Percentiles rank a stretch among this genome's conserved stretches.
Conservation (phyloP, 257 asterid species). For the Rauvolfia tetraphylla region DNA sequence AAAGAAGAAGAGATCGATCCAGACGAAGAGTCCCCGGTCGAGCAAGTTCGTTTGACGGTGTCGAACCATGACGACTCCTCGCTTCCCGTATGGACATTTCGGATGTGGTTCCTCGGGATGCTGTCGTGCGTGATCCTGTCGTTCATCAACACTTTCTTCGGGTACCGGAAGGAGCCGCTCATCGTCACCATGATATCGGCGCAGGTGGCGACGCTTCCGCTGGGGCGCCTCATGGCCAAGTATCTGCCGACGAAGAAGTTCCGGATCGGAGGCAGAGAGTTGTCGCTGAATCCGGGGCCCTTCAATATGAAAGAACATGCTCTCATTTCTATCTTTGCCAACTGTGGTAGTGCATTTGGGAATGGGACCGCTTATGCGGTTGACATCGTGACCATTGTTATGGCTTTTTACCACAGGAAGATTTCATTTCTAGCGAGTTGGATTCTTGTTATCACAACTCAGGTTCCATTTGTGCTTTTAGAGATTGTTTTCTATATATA, state of each 20-base stretch:
- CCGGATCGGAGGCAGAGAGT: background rate
- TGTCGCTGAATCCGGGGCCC: conserved; percentile 12
- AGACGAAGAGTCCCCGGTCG: conserved; percentile 4
- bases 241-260: background rate
- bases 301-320: conserved; percentile 12
- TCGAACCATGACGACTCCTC: background rate
- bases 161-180: conserved; percentile 3
- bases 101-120: conserved; percentile 11
- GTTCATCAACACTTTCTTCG: conserved; percentile 1
- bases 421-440: conserved; percentile 7
- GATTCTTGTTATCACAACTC: conserved; percentile 12
- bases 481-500: no score
- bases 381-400: background rate
- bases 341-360: background rate
- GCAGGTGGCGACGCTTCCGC: conserved; percentile 3
- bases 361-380: conserved; percentile 7
- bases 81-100: conserved; percentile 8
- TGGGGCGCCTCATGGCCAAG: background rate
- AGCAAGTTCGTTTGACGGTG: conserved; percentile 1
- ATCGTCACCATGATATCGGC: background rate
- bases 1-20: background rate
- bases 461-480: conserved; percentile 1
- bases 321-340: conserved; percentile 4
- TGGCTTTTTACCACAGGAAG: conserved; percentile 7
- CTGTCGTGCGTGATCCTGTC: background rate